Evolutionary conservation across 352 stramenopile genomes (phyloP).

Genomic region (Aphanomyces euteiches): DNA sequence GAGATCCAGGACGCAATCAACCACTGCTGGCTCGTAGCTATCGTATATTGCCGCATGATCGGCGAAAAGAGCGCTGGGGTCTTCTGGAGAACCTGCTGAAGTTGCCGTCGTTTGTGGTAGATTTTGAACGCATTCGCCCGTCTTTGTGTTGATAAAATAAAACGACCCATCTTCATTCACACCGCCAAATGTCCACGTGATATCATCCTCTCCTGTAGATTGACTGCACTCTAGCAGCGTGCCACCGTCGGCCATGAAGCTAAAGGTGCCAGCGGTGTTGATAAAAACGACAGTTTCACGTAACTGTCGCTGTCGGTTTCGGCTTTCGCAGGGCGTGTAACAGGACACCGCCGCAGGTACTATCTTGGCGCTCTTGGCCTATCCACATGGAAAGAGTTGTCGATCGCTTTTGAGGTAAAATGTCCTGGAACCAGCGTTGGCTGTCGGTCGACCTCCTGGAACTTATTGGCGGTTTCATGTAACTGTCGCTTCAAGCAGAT

Average conservation of each 20-base stretch:
- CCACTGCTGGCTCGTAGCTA: background rate
- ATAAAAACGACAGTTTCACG: background rate
- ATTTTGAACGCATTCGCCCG: conserved; percentile 14
- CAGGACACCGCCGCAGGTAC: no score
- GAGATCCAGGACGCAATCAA: conserved; percentile 2
- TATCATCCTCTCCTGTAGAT: background rate
- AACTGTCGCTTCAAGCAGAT: no score
- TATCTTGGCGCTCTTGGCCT: no score
- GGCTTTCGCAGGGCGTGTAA: no score
- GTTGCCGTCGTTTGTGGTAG: background rate
- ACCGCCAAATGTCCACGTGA: conserved; percentile 25
- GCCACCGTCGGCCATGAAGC: background rate
- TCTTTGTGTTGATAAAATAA: conserved; percentile 20
- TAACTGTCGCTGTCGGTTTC: background rate
- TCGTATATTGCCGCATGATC: background rate
- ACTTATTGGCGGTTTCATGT: no score
- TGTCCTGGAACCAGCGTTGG: no score
- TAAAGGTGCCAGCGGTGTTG: background rate
- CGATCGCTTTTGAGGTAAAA: no score
- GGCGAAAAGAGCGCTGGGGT: background rate
- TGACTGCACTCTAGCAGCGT: no score
- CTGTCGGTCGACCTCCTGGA: no score
- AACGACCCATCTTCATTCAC: conserved; percentile 6
- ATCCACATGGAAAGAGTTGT: no score
- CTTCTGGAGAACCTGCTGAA: background rate